phyloP scores from a whole-genome alignment of 495 filamentous ascomycete species.

The Ramalina intermedia region DNA sequence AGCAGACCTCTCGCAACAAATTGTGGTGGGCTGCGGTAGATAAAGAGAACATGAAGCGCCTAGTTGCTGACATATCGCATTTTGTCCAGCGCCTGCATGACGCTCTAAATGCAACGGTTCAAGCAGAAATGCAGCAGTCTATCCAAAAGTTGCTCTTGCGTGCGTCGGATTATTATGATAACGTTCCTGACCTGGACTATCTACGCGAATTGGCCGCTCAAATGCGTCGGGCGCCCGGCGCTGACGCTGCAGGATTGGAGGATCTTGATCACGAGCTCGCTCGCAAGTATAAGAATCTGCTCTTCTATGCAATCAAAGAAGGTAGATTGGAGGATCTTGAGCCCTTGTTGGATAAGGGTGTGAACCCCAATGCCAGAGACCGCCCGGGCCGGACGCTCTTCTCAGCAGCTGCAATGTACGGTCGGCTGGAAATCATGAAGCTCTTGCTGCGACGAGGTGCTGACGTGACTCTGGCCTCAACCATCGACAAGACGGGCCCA shows the following conservation, averaged over 20 bases:
- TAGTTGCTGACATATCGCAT: conserved; percentile 11
- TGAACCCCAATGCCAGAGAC: not conserved
- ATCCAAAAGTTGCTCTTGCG: conserved; percentile 1
- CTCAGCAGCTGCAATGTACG: not conserved
- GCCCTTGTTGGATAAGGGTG: conserved; percentile 2
- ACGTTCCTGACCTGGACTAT: conserved; percentile 6
- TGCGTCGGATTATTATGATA: not conserved
- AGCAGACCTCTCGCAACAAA: conserved; percentile 12
- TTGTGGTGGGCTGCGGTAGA: conserved; percentile 19
- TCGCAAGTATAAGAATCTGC: conserved; percentile 1
- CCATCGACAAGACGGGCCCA: not conserved
- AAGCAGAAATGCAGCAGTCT: conserved; percentile 4
- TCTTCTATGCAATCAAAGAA: conserved; percentile 4
- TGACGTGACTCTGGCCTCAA: not conserved
- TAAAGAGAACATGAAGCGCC: conserved; percentile 13
- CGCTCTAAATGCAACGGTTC: conserved; percentile 4
- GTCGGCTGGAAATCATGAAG: not conserved
- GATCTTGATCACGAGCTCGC: conserved; percentile 2
- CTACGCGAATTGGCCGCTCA: conserved; percentile 2
- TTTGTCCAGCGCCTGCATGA: conserved; percentile 11
- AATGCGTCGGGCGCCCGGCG: not conserved
- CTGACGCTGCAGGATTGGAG: not conserved
- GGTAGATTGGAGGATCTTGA: not conserved
- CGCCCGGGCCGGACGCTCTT: conserved; percentile 1
- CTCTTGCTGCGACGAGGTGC: conserved; percentile 2